Evolutionary conservation across 495 filamentous ascomycete genomes (phyloP).

Genomic region (Ramalina peruviana): DNA sequence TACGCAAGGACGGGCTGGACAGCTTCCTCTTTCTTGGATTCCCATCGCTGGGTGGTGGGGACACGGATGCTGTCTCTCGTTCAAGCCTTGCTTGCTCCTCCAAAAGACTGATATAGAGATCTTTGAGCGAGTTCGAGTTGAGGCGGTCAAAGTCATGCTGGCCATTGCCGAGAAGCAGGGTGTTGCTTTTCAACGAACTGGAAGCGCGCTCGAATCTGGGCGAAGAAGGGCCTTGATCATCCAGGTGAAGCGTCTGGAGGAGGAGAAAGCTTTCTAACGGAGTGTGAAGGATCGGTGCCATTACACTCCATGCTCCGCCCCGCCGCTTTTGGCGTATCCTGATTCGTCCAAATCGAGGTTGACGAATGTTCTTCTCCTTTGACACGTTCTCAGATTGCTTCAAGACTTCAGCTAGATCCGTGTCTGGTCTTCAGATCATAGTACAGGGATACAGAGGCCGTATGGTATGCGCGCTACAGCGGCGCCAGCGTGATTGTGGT

Average conservation of each 20-base stretch:
- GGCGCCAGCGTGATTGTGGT: neutral
- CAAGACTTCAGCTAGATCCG: neutral
- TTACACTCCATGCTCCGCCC: constrained; percentile 23
- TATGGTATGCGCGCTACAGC: neutral
- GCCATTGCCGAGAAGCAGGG: constrained; percentile 49
- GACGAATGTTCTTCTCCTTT: neutral
- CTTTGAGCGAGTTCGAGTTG: constrained; percentile 61
- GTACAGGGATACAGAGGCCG: neutral
- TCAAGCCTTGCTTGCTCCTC: constrained; percentile 48
- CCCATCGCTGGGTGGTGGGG: constrained; percentile 22
- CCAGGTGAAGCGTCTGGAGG: constrained; percentile 64
- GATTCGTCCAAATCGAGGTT: neutral
- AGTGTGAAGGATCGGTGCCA: constrained; percentile 54
- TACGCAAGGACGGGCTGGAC: constrained; percentile 45
- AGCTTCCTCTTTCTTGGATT: constrained; percentile 63
- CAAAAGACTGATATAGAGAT: constrained; percentile 61
- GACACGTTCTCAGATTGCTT: neutral
- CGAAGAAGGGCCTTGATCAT: constrained; percentile 39
- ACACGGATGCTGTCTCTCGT: constrained; percentile 10
- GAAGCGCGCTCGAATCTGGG: constrained; percentile 61
- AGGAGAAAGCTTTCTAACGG: constrained; percentile 80
- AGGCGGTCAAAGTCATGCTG: constrained; percentile 60
- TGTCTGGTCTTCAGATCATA: neutral
- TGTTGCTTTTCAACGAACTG: constrained; percentile 54
- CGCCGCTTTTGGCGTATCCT: neutral